phyloP scores from a whole-genome alignment of 2,329 filamentous ascomycete genomes.

The Cladosporium sp. region DNA sequence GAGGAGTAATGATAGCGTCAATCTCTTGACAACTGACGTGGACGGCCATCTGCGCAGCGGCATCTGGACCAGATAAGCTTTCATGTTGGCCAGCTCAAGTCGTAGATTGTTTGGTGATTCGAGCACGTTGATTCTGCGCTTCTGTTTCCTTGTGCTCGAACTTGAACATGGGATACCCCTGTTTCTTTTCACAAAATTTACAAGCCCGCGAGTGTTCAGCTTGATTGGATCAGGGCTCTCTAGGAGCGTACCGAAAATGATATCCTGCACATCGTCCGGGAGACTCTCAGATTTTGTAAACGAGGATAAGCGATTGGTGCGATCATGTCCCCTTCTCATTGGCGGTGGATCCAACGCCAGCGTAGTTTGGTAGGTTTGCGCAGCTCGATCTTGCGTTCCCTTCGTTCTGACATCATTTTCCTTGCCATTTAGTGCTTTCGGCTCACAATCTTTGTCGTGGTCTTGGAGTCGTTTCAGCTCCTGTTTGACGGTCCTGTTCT shows the following conservation, averaged over 20 bases:
- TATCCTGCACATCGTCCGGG: slow-evolving; percentile 21
- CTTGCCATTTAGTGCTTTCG: neutral
- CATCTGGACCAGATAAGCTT: neutral
- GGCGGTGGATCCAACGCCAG: neutral
- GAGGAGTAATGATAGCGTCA: neutral
- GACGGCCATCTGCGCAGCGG: neutral
- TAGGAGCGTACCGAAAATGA: slow-evolving; percentile 23
- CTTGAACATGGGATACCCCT: neutral
- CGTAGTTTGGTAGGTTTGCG: neutral
- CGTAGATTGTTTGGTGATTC: neutral
- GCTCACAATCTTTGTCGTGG: neutral
- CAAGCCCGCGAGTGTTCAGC: neutral
- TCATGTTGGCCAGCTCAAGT: neutral
- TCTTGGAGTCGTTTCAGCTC: neutral
- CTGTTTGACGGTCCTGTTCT: neutral
- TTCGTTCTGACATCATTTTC: no score
- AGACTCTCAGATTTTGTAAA: slow-evolving; percentile 1
- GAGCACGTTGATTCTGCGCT: neutral
- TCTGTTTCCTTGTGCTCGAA: neutral
- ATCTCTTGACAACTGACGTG: no score
- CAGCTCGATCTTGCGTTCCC: no score
- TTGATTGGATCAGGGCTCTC: slow-evolving; percentile 5
- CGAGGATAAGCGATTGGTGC: no score
- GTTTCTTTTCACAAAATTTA: neutral
- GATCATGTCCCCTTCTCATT: neutral